These are phyloP conservation scores for Spergularia bocconei DNA, from an alignment of 148 eudicot genomes.

Conservation along the genomic window DNA sequence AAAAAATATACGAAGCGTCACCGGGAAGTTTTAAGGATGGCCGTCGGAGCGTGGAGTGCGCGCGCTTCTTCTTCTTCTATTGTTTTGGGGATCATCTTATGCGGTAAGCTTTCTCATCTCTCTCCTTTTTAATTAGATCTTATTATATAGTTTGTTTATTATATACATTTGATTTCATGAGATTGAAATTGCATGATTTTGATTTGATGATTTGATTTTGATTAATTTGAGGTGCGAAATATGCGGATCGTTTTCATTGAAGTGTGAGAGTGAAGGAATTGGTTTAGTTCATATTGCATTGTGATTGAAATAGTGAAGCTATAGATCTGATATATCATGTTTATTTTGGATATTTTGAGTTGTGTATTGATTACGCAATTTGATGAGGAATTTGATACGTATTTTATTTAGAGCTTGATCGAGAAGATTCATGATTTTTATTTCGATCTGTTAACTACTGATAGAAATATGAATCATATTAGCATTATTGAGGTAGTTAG, in stretches of 20 bases:
- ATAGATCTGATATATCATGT: too few species aligned
- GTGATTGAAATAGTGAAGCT: too few species aligned
- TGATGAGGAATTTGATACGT: background rate
- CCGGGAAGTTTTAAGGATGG: slow-evolving; percentile 11
- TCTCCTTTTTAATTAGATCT: background rate
- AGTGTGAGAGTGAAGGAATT: background rate
- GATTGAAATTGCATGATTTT: background rate
- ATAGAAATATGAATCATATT: background rate
- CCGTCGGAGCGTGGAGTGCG: slow-evolving; percentile 46
- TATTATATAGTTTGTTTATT: background rate
- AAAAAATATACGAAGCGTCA: background rate
- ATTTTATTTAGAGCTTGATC: background rate
- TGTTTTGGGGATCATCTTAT: slow-evolving; percentile 42
- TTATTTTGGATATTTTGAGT: too few species aligned
- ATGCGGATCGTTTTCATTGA: background rate
- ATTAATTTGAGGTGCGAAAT: background rate
- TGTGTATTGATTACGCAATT: background rate
- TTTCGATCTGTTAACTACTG: background rate
- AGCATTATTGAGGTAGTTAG: too few species aligned
- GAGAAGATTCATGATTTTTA: background rate
- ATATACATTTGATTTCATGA: background rate
- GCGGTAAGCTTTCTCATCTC: slow-evolving; percentile 36
- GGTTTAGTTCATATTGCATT: too few species aligned
- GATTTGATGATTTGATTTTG: background rate
- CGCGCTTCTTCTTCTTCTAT: slow-evolving; percentile 36